Base-by-base conservation (phyloP, 345 rosid genomes). In the Citrus maxima region DNA sequence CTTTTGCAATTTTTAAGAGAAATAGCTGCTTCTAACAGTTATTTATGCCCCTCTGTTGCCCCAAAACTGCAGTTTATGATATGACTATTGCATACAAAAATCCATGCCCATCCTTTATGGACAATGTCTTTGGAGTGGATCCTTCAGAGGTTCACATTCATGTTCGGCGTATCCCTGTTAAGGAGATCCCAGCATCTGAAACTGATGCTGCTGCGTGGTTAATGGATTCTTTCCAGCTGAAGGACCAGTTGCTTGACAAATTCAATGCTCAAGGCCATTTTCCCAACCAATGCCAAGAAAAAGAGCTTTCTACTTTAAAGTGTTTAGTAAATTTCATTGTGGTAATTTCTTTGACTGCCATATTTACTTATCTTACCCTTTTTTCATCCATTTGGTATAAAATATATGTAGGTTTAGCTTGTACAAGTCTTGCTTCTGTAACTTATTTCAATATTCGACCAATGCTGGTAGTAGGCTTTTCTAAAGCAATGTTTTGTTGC, bases 101-200 rank as follows among this genome's bases (percentile, higher is more conserved):
- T 75, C 87, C 83, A 12, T 85, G 88, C 74, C 97, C 98, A 67
- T 82, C 87, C 78, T 92, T 93, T 80, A 7, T 93, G 87, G 95
- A 93, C 89, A 93, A 90, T 64, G 93, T 89, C 54, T 93, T 93
- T 35, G 97, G 98, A 6, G 83, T 91, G 54, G 92, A 86, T 88
- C 95, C 98, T 32, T 89, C 93, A 35, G 93, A 90, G 88, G 98
- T 92, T 75, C 98, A 93, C 80, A 86, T 93, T 42, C 95, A 93
- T 56, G 84, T 92, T 68, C 86, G 82, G 61, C 90, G 97, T 54
- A 81, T 92, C 67, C 82, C 86, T 7, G 34, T 79, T 2, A 78
- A 83, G 28, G 84, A 89, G 25, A 86, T 91, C 71, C 95, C 95
- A 32, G 51, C 63, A 28, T 85, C 85, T 62, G 86, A 89, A 21